Percentiles rank a stretch among this genome's conserved stretches.
Conservation (phyloP, 1,284 basidiomycete species). For the Cutaneotrichosporon daszewskae region DNA sequence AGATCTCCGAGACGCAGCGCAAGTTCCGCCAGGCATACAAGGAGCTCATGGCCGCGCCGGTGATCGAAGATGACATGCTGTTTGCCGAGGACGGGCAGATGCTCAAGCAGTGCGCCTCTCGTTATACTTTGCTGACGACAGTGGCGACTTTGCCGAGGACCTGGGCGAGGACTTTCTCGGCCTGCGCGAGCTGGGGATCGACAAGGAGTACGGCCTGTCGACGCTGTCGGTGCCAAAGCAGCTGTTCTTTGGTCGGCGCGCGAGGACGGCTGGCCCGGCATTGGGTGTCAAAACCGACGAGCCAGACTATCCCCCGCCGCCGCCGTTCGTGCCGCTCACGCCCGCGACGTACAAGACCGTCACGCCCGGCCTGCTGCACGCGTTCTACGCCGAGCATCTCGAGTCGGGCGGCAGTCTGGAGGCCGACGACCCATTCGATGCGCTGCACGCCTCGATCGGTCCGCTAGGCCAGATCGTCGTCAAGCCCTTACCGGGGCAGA, state of each 20-base stretch:
- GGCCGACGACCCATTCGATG: slow-evolving; percentile 39
- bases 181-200: slow-evolving; percentile 79
- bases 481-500: slow-evolving; percentile 18
- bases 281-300: slow-evolving; percentile 52
- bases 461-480: slow-evolving; percentile 41
- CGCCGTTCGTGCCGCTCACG: slow-evolving; percentile 67
- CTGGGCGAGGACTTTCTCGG: slow-evolving; percentile 93
- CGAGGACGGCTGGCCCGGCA: slow-evolving; percentile 24
- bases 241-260: slow-evolving; percentile 64
- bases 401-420: slow-evolving; percentile 29
- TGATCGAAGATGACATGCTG: slow-evolving; percentile 61
- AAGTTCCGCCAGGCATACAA: slow-evolving; percentile 76
- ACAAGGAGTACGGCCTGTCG: slow-evolving; percentile 74
- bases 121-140: slow-evolving; percentile 31
- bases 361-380: slow-evolving; percentile 70
- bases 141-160: slow-evolving; percentile 79
- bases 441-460: slow-evolving; percentile 34
- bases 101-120: slow-evolving; percentile 58
- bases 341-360: slow-evolving; percentile 63
- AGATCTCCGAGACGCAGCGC: slow-evolving; percentile 73
- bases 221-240: slow-evolving; percentile 72
- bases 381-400: slow-evolving; percentile 65
- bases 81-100: slow-evolving; percentile 72
- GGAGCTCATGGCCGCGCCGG: slow-evolving; percentile 57
- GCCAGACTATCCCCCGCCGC: slow-evolving; percentile 76